Conservation (phyloP, 331 rosid species). For the Telfairia occidentalis region DNA sequence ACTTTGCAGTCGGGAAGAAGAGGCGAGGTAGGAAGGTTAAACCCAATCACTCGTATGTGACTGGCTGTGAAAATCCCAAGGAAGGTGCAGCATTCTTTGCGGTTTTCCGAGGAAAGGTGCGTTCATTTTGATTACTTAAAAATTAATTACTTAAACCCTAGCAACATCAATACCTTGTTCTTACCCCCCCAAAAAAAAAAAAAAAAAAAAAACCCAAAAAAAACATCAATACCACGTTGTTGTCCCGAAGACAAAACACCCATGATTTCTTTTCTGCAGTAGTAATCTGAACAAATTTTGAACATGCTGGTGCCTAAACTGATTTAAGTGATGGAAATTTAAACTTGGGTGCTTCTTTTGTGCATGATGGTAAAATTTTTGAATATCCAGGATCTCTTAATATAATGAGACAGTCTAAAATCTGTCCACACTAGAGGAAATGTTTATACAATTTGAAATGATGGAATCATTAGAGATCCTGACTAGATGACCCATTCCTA, state of each 20-base stretch:
- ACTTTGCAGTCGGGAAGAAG: conserved; percentile 37
- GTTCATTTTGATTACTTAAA: conserved; percentile 1
- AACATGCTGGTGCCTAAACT: neutral
- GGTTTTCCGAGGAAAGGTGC: conserved; percentile 96
- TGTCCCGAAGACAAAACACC: neutral
- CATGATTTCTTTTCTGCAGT: neutral
- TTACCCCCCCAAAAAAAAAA: too few relatives aligned
- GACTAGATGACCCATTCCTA: neutral
- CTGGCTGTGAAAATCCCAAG: conserved; percentile 23
- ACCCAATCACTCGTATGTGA: conserved; percentile 24
- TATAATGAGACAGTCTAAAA: neutral
- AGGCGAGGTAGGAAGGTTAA: conserved; percentile 43
- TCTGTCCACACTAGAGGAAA: neutral
- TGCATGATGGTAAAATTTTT: neutral
- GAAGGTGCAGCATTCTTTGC: conserved; percentile 86
- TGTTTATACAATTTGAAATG: neutral
- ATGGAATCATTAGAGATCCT: neutral
- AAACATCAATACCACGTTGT: too few relatives aligned
- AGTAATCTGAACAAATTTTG: neutral
- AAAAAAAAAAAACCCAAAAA: too few relatives aligned
- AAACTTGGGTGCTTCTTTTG: neutral
- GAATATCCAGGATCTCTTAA: neutral
- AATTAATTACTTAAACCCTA: neutral
- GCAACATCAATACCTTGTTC: neutral
- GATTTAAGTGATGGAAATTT: neutral